A percentile compares a stretch with the other conserved stretches of the same genome.
phyloP scores from a whole-genome alignment of 2,329 filamentous ascomycete genomes.

The Pseudonectria buxi region DNA sequence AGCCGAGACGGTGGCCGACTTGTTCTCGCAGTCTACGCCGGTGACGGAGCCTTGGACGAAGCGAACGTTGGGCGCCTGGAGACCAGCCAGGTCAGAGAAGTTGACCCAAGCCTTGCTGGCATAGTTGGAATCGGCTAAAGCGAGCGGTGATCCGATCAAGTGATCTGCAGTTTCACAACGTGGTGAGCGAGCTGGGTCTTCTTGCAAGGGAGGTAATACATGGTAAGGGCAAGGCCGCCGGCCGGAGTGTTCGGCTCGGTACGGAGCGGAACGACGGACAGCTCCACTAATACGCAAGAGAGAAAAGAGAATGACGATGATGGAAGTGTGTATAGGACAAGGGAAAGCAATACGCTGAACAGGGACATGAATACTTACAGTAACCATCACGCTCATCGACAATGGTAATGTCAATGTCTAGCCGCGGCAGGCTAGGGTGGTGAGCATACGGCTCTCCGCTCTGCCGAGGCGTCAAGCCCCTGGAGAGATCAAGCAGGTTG shows the following conservation, averaged over 20 bases:
- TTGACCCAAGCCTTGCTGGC: constrained; percentile 64
- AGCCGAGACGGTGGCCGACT: constrained; percentile 52
- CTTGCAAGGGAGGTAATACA: background rate
- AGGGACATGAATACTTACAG: constrained; percentile 45
- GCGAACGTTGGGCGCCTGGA: constrained; percentile 55
- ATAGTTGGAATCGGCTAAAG: constrained; percentile 57
- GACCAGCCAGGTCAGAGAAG: constrained; percentile 58
- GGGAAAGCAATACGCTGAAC: background rate
- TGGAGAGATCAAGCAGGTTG: constrained; percentile 60
- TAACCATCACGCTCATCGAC: constrained; percentile 79
- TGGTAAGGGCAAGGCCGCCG: too few species aligned
- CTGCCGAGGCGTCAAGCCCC: constrained; percentile 46
- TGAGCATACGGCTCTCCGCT: constrained; percentile 31
- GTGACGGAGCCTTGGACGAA: constrained; percentile 61
- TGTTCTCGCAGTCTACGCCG: constrained; percentile 51
- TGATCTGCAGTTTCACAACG: constrained; percentile 48
- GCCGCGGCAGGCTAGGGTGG: constrained; percentile 35
- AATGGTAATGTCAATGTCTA: constrained; percentile 63
- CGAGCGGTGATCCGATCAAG: constrained; percentile 68
- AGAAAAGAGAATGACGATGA: too few species aligned
- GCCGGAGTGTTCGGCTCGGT: too few species aligned
- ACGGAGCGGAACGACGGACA: too few species aligned
- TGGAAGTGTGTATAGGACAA: too few species aligned
- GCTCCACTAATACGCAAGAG: too few species aligned
- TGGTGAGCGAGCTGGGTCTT: background rate